Percentiles rank a stretch among this genome's conserved stretches.
Evolutionary conservation across 306 rosid species (phyloP).

Genomic region (Lathyrus oleraceus): DNA sequence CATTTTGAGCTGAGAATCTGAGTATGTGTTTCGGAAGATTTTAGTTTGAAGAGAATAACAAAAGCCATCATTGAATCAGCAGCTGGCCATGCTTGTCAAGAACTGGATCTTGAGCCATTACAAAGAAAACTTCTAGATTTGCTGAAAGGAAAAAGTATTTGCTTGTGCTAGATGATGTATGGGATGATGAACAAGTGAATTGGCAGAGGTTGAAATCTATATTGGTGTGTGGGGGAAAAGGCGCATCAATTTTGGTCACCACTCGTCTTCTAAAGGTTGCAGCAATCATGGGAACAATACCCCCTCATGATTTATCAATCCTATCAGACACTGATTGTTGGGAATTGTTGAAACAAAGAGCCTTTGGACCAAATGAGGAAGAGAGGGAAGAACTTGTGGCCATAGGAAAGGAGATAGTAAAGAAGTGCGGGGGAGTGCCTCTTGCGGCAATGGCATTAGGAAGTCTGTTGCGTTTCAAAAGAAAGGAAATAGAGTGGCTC

Average conservation of each 20-base stretch:
- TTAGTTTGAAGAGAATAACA: constrained; percentile 14
- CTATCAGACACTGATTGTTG: neutral
- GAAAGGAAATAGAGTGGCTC: constrained; percentile 2
- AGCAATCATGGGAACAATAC: neutral
- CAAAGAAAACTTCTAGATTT: neutral
- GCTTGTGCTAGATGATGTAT: constrained; percentile 27
- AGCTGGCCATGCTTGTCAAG: neutral
- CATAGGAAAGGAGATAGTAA: constrained; percentile 19
- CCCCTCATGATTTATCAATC: neutral
- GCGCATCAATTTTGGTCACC: constrained; percentile 21
- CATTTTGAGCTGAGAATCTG: constrained; percentile 29
- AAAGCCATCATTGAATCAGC: constrained; percentile 2
- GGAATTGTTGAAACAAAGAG: constrained; percentile 17
- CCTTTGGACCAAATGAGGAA: constrained; percentile 4
- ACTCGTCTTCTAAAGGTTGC: constrained; percentile 1
- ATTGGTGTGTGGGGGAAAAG: constrained; percentile 8
- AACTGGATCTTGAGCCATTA: constrained; percentile 17
- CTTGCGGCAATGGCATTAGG: constrained; percentile 28
- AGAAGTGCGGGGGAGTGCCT: constrained; percentile 27
- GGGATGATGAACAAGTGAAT: neutral
- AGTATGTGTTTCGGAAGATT: constrained; percentile 26
- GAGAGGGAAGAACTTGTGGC: neutral
- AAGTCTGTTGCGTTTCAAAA: constrained; percentile 5
- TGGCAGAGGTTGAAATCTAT: constrained; percentile 1
- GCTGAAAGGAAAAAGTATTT: constrained; percentile 1